Percentiles rank a stretch among this genome's conserved stretches.
phyloP scores from a whole-genome alignment of 352 stramenopile genomes.

The Phytophthora meadii region DNA sequence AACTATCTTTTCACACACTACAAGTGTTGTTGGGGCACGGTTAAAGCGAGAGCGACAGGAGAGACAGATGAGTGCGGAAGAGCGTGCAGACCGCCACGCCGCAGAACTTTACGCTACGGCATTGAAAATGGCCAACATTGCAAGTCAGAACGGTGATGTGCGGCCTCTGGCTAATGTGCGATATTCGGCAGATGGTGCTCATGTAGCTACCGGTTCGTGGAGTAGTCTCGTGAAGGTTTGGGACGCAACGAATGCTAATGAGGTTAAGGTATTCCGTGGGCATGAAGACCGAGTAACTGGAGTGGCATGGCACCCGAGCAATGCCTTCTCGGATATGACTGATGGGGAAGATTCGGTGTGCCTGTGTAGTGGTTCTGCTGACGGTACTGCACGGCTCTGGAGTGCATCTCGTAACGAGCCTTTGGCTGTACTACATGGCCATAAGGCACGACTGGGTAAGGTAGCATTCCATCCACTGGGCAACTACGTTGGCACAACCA shows the following conservation, averaged over 20 bases:
- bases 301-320: constrained; percentile 82
- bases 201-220: constrained; percentile 93
- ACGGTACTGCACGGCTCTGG: constrained; percentile 83
- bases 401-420: constrained; percentile 59
- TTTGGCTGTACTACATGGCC: constrained; percentile 69
- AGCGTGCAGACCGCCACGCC: constrained; percentile 67
- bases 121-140: constrained; percentile 85
- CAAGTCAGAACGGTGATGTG: constrained; percentile 95
- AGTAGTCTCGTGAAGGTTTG: constrained; percentile 95
- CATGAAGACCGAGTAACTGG: constrained; percentile 90
- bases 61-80: constrained; percentile 38
- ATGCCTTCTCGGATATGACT: constrained; percentile 64
- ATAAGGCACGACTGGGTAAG: constrained; percentile 79
- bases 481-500: constrained; percentile 93
- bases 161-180: constrained; percentile 86
- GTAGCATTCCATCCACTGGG: constrained; percentile 96
- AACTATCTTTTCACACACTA: constrained; percentile 84
- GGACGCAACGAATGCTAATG: constrained; percentile 76
- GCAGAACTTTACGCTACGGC: constrained; percentile 82
- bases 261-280: constrained; percentile 82
- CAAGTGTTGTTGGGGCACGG: constrained; percentile 58
- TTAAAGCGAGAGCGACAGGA: constrained; percentile 65
- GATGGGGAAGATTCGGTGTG: constrained; percentile 63
- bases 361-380: constrained; percentile 81
- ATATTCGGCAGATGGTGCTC: constrained; percentile 65